phyloP scores from a whole-genome alignment of 2,329 filamentous ascomycete species.

The Paecilomyces niveus region DNA sequence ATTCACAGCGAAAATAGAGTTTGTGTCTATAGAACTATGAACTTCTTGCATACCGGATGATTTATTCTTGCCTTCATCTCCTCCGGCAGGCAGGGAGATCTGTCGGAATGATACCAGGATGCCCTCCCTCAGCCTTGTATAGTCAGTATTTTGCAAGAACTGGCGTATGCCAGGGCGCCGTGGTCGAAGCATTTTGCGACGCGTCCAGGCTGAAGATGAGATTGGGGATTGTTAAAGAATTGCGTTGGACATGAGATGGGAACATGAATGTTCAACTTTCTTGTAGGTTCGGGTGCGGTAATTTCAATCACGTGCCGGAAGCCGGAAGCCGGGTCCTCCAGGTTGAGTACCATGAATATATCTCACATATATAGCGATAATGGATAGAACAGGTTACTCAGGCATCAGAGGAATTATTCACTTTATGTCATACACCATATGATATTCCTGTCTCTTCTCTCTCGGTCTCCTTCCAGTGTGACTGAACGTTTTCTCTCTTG shows the following conservation, averaged over 20 bases:
- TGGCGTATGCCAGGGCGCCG: constrained; percentile 12
- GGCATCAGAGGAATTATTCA: neutral
- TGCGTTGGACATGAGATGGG: neutral
- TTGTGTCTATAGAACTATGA: neutral
- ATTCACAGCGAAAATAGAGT: neutral
- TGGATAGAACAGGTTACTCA: neutral
- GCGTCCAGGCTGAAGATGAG: neutral
- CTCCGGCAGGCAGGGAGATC: constrained; percentile 18
- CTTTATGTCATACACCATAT: neutral
- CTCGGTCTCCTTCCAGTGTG: neutral
- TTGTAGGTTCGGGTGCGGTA: neutral
- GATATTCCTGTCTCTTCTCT: no score
- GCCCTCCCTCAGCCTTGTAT: constrained; percentile 9
- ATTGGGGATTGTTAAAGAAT: constrained; percentile 5
- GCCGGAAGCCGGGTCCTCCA: neutral
- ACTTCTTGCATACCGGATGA: constrained; percentile 16
- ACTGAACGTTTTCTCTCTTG: neutral
- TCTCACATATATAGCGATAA: neutral
- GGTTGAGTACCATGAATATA: neutral
- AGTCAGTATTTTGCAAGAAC: constrained; percentile 8
- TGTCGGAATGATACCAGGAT: constrained; percentile 12
- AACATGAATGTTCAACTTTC: neutral
- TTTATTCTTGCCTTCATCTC: constrained; percentile 10
- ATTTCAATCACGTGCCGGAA: neutral
- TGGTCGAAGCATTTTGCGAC: constrained; percentile 19